Base-by-base conservation (phyloP, 345 rosid genomes). In the Syzygium aqueum region DNA sequence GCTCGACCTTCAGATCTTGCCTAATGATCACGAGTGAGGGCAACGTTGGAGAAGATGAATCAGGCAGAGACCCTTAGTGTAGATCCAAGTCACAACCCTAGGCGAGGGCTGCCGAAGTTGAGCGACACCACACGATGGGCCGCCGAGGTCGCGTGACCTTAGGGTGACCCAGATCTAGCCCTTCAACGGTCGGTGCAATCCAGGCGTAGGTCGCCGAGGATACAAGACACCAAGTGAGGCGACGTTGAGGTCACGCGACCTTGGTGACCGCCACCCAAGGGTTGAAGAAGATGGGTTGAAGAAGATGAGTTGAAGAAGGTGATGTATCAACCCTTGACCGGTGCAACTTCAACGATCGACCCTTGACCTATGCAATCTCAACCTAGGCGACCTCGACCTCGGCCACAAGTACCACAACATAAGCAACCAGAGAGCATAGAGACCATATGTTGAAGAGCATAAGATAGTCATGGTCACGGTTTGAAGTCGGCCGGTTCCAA, bases 11-110 rank as follows among this genome's bases (percentile, higher is more conserved):
- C 43, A 65, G 40, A 30, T 65, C 22, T 65, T 5, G 6, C 77
- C 43, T 7, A 15, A 2, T 7, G 0, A 10, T 65, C 2, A 1
- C 22, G 4, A 30, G 77, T 7, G 43, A 19, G 0, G 77, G 6
- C 77, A 30, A 30, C 0, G 40, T 8, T 28, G 21, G 1, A 30
- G 19, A 65, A 30, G 17, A 67, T 67, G 22, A 67, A 67, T 2
- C 43, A 16, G 22, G 23, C 1, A 3, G 12, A 30, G 78, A 67
- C 23, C 78, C 19, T 63, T 8, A 17, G 17, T 67, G 78, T 5
- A 67, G 43, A 67, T 7, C 21, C 21, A 53, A 17, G 56, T 53
- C 56, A 53, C 56, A 16, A 53, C 57, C 49, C 25, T n/a, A n/a
- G 65, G n/a, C 63, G 5, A 2, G 25, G 13, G 63, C 7, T 7